Conservation (phyloP, 2,329 filamentous ascomycete genomes). For the Penicillium sp. region DNA sequence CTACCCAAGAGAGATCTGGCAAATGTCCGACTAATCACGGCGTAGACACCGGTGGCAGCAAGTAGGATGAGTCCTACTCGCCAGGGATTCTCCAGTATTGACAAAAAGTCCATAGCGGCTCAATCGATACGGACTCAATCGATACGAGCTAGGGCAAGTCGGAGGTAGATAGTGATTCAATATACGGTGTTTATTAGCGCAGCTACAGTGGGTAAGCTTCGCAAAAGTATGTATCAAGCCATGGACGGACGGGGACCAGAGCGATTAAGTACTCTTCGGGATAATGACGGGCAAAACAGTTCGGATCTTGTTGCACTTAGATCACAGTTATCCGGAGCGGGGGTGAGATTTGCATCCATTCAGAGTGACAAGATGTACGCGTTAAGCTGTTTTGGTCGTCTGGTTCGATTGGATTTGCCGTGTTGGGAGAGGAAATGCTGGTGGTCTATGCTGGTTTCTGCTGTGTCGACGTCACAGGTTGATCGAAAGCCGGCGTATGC, state of each 20-base stretch:
- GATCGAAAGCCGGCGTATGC: not conserved
- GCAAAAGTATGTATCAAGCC: not conserved
- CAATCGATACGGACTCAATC: constrained; percentile 7
- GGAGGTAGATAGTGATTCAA: not conserved
- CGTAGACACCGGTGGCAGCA: constrained; percentile 24
- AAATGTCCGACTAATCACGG: constrained; percentile 31
- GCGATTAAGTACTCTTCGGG: constrained; percentile 12
- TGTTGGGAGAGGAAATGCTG: constrained; percentile 26
- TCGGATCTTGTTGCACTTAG: constrained; percentile 7
- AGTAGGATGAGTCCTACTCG: constrained; percentile 23
- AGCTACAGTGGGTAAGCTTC: not conserved
- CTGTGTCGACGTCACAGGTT: constrained; percentile 1
- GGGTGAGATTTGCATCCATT: constrained; percentile 12
- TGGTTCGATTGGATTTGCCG: constrained; percentile 21
- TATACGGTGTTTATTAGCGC: not conserved
- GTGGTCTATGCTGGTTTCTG: not conserved
- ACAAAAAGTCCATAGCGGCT: constrained; percentile 19
- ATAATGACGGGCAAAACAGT: not conserved
- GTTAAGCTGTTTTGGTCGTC: constrained; percentile 13
- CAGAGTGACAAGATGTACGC: constrained; percentile 3
- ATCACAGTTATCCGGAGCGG: constrained; percentile 14
- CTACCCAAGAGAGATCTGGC: constrained; percentile 42
- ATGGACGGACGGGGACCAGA: not conserved
- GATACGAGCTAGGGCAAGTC: constrained; percentile 8
- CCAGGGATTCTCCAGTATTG: constrained; percentile 21